phyloP scores from a whole-genome alignment of 768 basidiomycete genomes.

The Leccinum ochraceum region DNA sequence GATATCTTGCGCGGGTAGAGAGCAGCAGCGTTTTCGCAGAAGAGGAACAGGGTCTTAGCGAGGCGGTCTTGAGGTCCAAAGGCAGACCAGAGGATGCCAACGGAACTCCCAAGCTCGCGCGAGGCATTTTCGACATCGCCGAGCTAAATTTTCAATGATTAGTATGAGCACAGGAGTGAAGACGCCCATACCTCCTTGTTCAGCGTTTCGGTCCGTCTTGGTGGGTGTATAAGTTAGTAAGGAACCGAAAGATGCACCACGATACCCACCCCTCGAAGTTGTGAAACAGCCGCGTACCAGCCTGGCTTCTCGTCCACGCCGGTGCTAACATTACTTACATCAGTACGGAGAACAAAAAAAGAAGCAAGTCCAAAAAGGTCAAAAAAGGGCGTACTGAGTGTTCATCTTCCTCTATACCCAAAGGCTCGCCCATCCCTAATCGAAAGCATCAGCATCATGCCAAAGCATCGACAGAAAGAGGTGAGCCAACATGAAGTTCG shows the following conservation, averaged over 20 bases:
- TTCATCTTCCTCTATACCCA: constrained; percentile 32
- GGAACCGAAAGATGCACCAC: not conserved
- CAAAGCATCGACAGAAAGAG: not conserved
- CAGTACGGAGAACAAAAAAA: not conserved
- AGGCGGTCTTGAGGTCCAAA: constrained; percentile 50
- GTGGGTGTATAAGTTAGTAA: not conserved
- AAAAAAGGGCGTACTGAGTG: too few species aligned
- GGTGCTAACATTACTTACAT: constrained; percentile 28
- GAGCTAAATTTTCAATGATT: constrained; percentile 31
- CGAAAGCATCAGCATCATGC: not conserved
- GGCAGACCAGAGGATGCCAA: constrained; percentile 53
- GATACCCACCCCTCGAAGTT: constrained; percentile 43
- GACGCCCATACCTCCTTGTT: constrained; percentile 44
- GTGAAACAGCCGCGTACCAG: constrained; percentile 41
- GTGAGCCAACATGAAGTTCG: constrained; percentile 32
- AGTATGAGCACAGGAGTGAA: not conserved
- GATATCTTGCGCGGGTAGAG: constrained; percentile 49
- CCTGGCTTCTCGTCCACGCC: constrained; percentile 43
- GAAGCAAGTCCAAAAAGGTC: too few species aligned
- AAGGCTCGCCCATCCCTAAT: constrained; percentile 33
- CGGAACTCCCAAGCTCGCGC: constrained; percentile 54
- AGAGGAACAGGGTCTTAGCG: constrained; percentile 48
- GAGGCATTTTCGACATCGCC: constrained; percentile 55
- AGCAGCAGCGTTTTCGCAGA: constrained; percentile 54
- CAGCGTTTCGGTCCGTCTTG: constrained; percentile 45